These are phyloP conservation scores for Furcasterigmium furcatum DNA, from an alignment of 2,329 filamentous ascomycete species.

Conservation along the genomic window DNA sequence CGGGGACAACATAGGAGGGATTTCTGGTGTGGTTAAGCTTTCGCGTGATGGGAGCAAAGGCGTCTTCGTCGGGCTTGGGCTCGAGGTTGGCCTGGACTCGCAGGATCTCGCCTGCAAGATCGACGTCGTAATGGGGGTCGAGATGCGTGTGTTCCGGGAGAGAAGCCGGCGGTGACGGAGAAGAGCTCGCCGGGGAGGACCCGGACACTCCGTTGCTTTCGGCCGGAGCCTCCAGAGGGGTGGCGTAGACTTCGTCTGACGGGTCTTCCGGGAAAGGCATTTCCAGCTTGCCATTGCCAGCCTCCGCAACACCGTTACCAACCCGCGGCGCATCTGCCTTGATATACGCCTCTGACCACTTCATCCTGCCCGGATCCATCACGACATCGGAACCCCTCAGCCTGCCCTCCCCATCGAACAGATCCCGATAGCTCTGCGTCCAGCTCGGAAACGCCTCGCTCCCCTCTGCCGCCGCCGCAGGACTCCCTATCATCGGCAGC, in stretches of 20 bases:
- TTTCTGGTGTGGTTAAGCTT: constrained; percentile 53
- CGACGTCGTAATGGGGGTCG: constrained; percentile 61
- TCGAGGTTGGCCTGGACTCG: constrained; percentile 58
- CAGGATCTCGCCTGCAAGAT: constrained; percentile 57
- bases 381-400: constrained; percentile 23
- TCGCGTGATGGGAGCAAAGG: constrained; percentile 56
- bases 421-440: constrained; percentile 14
- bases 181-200: neutral
- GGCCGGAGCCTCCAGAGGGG: neutral
- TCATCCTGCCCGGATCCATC: constrained; percentile 20
- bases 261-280: neutral
- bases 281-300: no score
- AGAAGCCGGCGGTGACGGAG: neutral
- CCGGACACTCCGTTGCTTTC: neutral
- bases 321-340: constrained; percentile 3
- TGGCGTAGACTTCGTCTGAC: neutral
- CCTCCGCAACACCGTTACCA: no score
- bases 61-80: constrained; percentile 45
- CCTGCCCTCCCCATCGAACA: constrained; percentile 23
- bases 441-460: constrained; percentile 21
- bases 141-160: constrained; percentile 55
- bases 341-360: constrained; percentile 9
- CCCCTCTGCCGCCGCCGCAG: constrained; percentile 31
- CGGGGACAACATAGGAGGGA: neutral
- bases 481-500: constrained; percentile 50